These are phyloP conservation scores for Colletotrichum coccodes DNA, from an alignment of 2,329 filamentous ascomycete species.

Conservation along the genomic window DNA sequence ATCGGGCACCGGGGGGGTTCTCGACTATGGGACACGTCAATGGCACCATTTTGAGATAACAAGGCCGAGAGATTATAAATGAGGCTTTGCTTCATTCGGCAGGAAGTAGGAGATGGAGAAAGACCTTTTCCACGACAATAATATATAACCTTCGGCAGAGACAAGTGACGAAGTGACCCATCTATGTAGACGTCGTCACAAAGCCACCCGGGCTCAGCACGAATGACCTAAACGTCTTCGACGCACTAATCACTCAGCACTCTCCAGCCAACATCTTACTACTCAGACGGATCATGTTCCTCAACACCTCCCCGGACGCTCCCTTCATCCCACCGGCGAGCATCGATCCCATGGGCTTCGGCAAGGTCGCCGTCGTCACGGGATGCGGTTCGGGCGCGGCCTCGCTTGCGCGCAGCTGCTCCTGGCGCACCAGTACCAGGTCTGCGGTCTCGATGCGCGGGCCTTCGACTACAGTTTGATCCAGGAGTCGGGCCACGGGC, in stretches of 20 bases:
- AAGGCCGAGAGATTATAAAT: neutral
- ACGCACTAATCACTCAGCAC: neutral
- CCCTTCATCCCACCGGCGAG: constrained; percentile 38
- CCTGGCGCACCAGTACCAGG: constrained; percentile 30
- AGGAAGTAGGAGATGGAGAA: neutral
- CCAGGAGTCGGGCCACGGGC: constrained; percentile 37
- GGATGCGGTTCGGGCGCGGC: constrained; percentile 45
- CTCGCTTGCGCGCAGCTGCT: constrained; percentile 45
- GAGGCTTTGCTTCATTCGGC: too few species aligned
- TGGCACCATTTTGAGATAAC: neutral
- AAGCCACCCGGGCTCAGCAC: neutral
- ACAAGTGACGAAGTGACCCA: neutral
- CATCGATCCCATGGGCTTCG: constrained; percentile 31
- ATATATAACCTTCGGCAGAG: neutral
- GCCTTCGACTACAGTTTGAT: constrained; percentile 35
- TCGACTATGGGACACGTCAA: neutral
- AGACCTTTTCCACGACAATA: too few species aligned
- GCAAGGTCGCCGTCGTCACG: constrained; percentile 42
- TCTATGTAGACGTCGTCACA: neutral
- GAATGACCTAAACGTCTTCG: neutral
- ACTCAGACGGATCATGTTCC: constrained; percentile 35
- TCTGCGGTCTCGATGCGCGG: constrained; percentile 15
- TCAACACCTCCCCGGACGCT: constrained; percentile 38
- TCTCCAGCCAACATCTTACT: neutral
- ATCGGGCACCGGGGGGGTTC: neutral